Evolutionary conservation across 2,329 filamentous ascomycete genomes (phyloP), one percentile per base, ranked within the genome.

Genomic region (Ascochyta pisi): DNA sequence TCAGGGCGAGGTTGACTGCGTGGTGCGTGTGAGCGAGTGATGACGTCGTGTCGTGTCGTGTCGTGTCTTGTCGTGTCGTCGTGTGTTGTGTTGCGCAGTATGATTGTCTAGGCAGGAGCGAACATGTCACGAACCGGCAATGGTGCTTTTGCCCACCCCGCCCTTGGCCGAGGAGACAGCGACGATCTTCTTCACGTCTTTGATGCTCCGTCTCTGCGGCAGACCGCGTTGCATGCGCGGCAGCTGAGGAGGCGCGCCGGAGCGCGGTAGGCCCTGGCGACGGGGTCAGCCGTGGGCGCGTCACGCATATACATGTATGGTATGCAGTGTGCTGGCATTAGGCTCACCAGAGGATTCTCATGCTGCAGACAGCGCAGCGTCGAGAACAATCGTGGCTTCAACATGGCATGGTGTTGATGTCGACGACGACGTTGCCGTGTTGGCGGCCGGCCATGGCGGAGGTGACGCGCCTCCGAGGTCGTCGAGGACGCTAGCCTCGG

Each of bases 131-230:
- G 15, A 51, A 91, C 91, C 89, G 56, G 94, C 89, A 40, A 98
- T 87, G 7, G 95, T 99, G 65, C 92, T 96, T 74, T 99, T 99
- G 1, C 95, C 95, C 0, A 99, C 95, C n/a, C 95, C 95, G 2
- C 95, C 95, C 73, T 99, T 99, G 13, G 95, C 95, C 1, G 93
- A 98, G 4, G 92, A 96, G 13, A 99, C 91, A n/a, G 93, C 92
- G 56, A 99, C 86, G n/a, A 97, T 87, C 73, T 96, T 96, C 63
- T 87, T 85, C 23, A 99, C 94, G 73, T 93, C 87, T 24, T 85
- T 84, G 65, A 99, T 96, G 65, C 86, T 87, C 62, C 91, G 86
- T 68, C 89, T 88, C 66, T 92, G 85, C 0, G 95, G 94, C 10
- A 96, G 83, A 23, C 91, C 91, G 49, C 91, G 86, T 77, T 91